Evolutionary conservation across 2,329 filamentous ascomycete genomes (phyloP).

Genomic region (Nannizziopsis arthrosporioides): DNA sequence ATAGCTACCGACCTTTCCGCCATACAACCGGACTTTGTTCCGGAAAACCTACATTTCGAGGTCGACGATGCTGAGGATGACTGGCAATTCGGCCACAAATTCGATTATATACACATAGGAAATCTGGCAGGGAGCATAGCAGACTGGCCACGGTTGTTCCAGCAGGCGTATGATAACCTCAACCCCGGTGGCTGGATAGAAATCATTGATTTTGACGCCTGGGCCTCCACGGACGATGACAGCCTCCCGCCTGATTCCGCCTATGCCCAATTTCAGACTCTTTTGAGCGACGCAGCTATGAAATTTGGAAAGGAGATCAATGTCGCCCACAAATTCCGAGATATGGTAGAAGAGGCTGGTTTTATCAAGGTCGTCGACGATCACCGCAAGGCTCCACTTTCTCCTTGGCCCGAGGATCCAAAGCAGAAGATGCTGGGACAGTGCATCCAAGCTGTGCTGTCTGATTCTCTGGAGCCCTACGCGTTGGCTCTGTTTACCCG

Average conservation of each 20-base stretch:
- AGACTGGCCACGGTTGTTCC: constrained; percentile 21
- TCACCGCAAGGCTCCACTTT: constrained; percentile 26
- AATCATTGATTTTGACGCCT: constrained; percentile 22
- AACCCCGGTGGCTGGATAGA: constrained; percentile 23
- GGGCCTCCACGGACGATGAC: constrained; percentile 22
- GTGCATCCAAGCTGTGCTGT: constrained; percentile 17
- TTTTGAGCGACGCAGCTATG: constrained; percentile 17
- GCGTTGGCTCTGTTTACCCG: constrained; percentile 19
- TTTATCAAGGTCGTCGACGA: constrained; percentile 40
- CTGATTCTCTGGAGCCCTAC: constrained; percentile 20
- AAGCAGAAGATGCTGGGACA: constrained; percentile 13
- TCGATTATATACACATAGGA: constrained; percentile 33
- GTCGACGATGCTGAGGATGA: constrained; percentile 35
- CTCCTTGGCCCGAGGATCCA: constrained; percentile 20
- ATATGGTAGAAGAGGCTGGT: constrained; percentile 39
- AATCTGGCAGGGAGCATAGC: constrained; percentile 28
- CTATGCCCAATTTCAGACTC: constrained; percentile 17
- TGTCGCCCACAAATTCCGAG: constrained; percentile 24
- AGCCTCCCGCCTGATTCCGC: constrained; percentile 18
- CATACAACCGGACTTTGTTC: constrained; percentile 24
- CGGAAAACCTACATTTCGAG: constrained; percentile 42
- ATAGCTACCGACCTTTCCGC: constrained; percentile 14
- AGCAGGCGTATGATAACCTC: constrained; percentile 20
- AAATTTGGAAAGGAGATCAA: constrained; percentile 21
- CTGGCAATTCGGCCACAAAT: constrained; percentile 29